A percentile compares a stretch with the other conserved stretches of the same genome.
These are phyloP conservation scores for Pythium pyrilobum DNA, from an alignment of 352 stramenopile species.

Conservation along the genomic window DNA sequence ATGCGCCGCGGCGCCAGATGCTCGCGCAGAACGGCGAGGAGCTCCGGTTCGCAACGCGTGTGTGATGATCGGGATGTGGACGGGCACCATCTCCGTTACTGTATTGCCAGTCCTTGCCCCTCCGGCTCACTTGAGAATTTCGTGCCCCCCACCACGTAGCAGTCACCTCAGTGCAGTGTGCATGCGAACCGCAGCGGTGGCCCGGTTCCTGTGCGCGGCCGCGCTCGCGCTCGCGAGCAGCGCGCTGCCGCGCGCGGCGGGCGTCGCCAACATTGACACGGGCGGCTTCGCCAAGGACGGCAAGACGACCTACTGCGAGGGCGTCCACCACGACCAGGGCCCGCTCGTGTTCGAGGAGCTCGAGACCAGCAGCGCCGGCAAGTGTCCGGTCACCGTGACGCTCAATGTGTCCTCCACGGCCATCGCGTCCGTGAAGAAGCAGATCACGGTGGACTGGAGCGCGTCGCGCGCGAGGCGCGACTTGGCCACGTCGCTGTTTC, in stretches of 20 bases:
- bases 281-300: conserved; percentile 16
- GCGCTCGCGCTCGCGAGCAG: neutral
- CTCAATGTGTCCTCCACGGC: conserved; percentile 25
- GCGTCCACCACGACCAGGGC: conserved; percentile 23
- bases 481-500: conserved; percentile 39
- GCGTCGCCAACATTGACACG: conserved; percentile 6
- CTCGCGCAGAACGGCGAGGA: neutral
- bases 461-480: conserved; percentile 15
- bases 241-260: neutral
- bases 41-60: too few relatives aligned
- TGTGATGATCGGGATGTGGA: neutral
- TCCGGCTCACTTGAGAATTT: conserved; percentile 4
- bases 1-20: neutral
- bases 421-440: conserved; percentile 29
- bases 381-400: conserved; percentile 46
- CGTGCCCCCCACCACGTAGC: too few relatives aligned
- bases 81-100: neutral
- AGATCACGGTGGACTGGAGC: conserved; percentile 43
- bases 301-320: conserved; percentile 65
- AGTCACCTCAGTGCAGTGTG: too few relatives aligned
- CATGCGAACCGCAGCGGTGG: too few relatives aligned
- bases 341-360: conserved; percentile 43
- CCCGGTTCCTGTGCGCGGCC: neutral
- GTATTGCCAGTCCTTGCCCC: neutral
- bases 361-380: conserved; percentile 35